Base-by-base conservation (phyloP, 805 yeast genomes). In the Metschnikowia baotianmanensis region DNA sequence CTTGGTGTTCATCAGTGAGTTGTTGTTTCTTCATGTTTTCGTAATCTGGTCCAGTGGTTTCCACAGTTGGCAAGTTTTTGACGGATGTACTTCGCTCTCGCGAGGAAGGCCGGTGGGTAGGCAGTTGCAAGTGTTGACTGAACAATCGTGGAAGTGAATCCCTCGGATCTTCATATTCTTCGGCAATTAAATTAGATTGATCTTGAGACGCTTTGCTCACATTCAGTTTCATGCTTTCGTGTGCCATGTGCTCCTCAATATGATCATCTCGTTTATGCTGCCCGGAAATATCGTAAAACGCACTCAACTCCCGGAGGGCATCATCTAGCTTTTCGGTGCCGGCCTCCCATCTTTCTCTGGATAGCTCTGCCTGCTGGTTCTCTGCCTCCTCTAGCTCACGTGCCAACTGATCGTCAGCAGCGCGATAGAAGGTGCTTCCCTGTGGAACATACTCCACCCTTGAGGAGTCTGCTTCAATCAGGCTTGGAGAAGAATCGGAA, bases 301-400 rank as follows among this genome's bases (percentile, higher is more conserved):
- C 28, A 3, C 23, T 26, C 8, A 32, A 13, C 19, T 32, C 36
- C 7, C 10, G 20, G n/a, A 23, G 17, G 9, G 17, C 10, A 6
- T 32, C 28, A 12, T 32, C 36, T 12, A 19, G 17, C 9, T 31
- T 15, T 8, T n/a, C 25, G 5, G 8, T 5, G 13, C 29, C 36
- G 13, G 28, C 36, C 10, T 22, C 20, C 12, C 13, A 21, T 5
- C 13, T 7, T 8, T 21, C 19, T 4, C 16, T 19, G 6, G 24
- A 13, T 13, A 32, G 18, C 7, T 32, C 11, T 10, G 23, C 22
- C 18, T 23, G 27, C 36, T 11, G 29, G 2, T 23, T 13, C 11
- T 24, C 40, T 15, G 35, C 35, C 11, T 33, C 43, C 23, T 39
- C 30, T 2, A 36, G 16, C 23, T 31, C 26, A 11, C 28, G 36